Conservation (phyloP, 371 early-diverging fungal genomes). For the Circinella minor region DNA sequence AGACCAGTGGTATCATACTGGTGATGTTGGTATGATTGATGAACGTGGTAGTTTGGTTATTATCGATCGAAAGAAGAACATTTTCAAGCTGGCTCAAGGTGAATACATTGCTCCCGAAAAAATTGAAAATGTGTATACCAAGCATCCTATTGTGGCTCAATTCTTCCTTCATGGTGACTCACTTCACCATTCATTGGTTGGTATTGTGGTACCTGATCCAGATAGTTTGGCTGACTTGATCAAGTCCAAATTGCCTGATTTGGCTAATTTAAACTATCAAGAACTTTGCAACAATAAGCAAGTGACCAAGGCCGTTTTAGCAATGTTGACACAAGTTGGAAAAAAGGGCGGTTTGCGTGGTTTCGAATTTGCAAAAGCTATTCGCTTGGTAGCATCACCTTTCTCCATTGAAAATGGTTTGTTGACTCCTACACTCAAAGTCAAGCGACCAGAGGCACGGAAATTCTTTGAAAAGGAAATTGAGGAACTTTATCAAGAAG, state of each 20-base stretch:
- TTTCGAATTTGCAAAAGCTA: slow-evolving; percentile 61
- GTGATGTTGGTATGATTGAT: slow-evolving; percentile 89
- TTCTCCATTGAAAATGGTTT: slow-evolving; percentile 64
- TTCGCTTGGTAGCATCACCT: slow-evolving; percentile 55
- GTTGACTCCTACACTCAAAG: slow-evolving; percentile 75
- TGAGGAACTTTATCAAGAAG: slow-evolving; percentile 62
- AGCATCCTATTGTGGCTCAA: slow-evolving; percentile 67
- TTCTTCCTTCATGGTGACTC: slow-evolving; percentile 85
- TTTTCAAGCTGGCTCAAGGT: slow-evolving; percentile 91
- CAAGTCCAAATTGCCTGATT: slow-evolving; percentile 32
- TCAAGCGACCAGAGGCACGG: slow-evolving; percentile 78
- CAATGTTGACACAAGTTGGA: slow-evolving; percentile 63
- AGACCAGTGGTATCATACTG: slow-evolving; percentile 94
- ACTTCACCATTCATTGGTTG: slow-evolving; percentile 77
- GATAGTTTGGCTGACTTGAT: slow-evolving; percentile 51
- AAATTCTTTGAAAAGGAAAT: slow-evolving; percentile 66
- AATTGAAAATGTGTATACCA: slow-evolving; percentile 75
- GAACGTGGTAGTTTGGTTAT: slow-evolving; percentile 70
- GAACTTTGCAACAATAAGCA: slow-evolving; percentile 61
- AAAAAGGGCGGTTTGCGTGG: slow-evolving; percentile 61
- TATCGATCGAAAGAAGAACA: slow-evolving; percentile 97
- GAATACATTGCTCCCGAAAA: slow-evolving; percentile 99
- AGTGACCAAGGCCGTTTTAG: slow-evolving; percentile 62
- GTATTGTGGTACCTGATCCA: slow-evolving; percentile 82
- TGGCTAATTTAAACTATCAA: slow-evolving; percentile 34